These are phyloP conservation scores for Eutrema japonicum DNA, from an alignment of 345 rosid species.

Conservation along the genomic window DNA sequence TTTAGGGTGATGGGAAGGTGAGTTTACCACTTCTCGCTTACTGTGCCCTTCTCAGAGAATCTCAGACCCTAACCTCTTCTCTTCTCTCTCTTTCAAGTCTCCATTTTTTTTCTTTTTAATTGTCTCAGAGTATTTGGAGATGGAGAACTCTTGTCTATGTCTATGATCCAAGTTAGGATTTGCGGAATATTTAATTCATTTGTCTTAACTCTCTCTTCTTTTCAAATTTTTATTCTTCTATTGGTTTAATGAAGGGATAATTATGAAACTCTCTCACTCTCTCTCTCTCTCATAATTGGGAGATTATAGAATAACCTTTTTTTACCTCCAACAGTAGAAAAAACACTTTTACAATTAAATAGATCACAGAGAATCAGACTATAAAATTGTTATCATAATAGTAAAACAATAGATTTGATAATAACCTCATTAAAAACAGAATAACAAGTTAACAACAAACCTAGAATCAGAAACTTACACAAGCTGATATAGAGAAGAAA, in stretches of 20 bases:
- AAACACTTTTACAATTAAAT: background rate
- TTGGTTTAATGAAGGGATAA: background rate
- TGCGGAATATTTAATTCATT: conserved; percentile 1
- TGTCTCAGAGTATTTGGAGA: too few relatives aligned
- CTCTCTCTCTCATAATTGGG: conserved; percentile 6
- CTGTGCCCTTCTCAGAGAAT: conserved; percentile 34
- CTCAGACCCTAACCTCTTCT: background rate
- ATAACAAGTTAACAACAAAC: background rate
- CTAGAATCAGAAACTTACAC: conserved; percentile 3
- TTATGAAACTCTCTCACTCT: background rate
- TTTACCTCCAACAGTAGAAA: background rate
- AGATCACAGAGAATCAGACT: background rate
- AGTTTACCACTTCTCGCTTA: conserved; percentile 25
- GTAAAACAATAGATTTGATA: background rate
- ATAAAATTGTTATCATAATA: background rate
- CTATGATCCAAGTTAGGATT: conserved; percentile 1
- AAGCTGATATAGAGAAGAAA: conserved; percentile 19
- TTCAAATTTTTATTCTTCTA: background rate
- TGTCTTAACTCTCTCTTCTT: background rate
- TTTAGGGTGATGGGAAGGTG: conserved; percentile 33
- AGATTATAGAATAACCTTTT: conserved; percentile 27
- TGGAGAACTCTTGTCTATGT: too few relatives aligned
- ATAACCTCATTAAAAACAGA: background rate
- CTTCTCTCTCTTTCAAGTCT: conserved; percentile 30
- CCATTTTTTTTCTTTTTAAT: background rate